Evolutionary conservation across 2,329 filamentous ascomycete genomes (phyloP), one percentile per base, ranked within the genome.

Genomic region (Colletotrichum camelliae): DNA sequence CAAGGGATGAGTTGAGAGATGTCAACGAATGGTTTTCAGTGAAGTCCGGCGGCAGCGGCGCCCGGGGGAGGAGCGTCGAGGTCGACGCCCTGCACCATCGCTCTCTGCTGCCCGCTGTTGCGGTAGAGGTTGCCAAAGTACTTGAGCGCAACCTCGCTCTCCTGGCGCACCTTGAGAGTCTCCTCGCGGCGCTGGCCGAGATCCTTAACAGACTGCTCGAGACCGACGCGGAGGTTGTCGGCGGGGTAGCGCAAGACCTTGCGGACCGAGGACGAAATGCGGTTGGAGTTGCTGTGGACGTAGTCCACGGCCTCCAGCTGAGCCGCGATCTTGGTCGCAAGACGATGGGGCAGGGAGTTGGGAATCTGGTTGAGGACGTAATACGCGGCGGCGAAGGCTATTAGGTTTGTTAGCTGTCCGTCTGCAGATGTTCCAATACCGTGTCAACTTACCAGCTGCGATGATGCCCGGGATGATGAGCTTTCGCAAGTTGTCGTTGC

Each of bases 321-420:
- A 37, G 91, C 88, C 3, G 95, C 93, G 74, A 99, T 94, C 86
- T 98, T 98, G 81, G 90, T 90, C 57, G 94, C 94, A 7, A 99
- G 91, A 13, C 96, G 95, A 69, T 93, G 94, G 2, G 97, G 97
- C 1, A 99, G 92, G 1, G 96, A 97, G 70, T 94, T 91, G 24
- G 97, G 97, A 78, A 99, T 97, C 78, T 96, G 95, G 74, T 93
- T 93, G 29, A 99, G 87, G 73, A 98, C 88, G 83, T 98, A 98
- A 76, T 93, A 93, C 5, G 94, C 89, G 57, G 94, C 94, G 67
- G 96, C 91, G 52, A 94, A 84, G 69, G 93, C 95, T 97, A 80
- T 21, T n/a, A 16, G 33, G 7, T 16, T 29, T 8, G 24, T 64
- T 64, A 64, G 61, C 37, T 18, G 18, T 43, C 35, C 37, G 10